phyloP scores from a whole-genome alignment of 495 filamentous ascomycete genomes.

The Penicillium verhagenii region DNA sequence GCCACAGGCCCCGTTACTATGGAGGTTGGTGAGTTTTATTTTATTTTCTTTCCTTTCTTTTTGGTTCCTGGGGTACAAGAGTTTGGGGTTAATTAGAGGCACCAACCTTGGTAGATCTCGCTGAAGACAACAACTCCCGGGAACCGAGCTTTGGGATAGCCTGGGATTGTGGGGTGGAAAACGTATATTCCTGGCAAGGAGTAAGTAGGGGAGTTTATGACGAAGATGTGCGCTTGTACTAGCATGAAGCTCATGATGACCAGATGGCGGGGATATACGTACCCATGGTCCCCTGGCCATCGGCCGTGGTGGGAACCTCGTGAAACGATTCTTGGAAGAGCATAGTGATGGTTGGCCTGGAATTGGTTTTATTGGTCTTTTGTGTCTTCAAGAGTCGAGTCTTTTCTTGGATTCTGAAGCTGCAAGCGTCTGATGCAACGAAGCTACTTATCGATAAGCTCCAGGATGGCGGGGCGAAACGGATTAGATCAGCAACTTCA shows the following conservation, averaged over 20 bases:
- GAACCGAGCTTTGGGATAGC: slow-evolving; percentile 85
- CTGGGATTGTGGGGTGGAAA: slow-evolving; percentile 81
- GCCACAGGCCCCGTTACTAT: slow-evolving; percentile 89
- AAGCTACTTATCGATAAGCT: slow-evolving; percentile 20
- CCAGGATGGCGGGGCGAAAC: slow-evolving; percentile 7
- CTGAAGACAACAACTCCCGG: slow-evolving; percentile 89
- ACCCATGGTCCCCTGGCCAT: slow-evolving; percentile 63
- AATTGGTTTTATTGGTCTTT: not conserved
- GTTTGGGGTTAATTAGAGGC: not conserved
- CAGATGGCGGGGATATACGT: slow-evolving; percentile 19
- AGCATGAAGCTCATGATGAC: not conserved
- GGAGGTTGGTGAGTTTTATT: not conserved
- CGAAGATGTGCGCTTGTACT: not conserved
- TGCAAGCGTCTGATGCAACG: not conserved
- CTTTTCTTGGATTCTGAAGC: not conserved
- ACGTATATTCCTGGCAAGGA: slow-evolving; percentile 69
- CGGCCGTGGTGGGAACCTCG: slow-evolving; percentile 66
- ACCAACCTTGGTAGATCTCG: slow-evolving; percentile 91
- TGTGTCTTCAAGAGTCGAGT: not conserved
- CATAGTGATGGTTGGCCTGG: slow-evolving; percentile 47
- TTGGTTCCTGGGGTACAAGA: not conserved
- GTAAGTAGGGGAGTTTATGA: slow-evolving; percentile 2
- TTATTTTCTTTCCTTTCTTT: too few relatives aligned
- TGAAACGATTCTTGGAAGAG: slow-evolving; percentile 63
- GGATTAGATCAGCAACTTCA: not conserved